Base-by-base conservation (phyloP, 2,329 filamentous ascomycete genomes). In the Diplodia mutila region DNA sequence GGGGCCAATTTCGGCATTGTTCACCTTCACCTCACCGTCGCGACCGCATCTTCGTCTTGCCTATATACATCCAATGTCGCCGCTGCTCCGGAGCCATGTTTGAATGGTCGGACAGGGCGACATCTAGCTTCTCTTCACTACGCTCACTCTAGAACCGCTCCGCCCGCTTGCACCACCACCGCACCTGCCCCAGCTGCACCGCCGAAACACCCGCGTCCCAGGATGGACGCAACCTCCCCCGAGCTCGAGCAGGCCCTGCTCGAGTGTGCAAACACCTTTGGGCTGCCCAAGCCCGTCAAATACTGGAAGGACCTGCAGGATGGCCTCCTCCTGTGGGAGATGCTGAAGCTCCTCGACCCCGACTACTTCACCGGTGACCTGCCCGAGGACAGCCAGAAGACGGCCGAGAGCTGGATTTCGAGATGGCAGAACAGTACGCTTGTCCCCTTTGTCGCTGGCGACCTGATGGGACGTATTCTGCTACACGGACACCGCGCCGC, bases 321-420 rank as follows among this genome's bases (percentile, higher is more conserved):
- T 72, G 83, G 83, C 68, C 77, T 78, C 68, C 73, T 79, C 23
- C 77, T 85, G 18, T 85, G 83, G 83, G 75, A 78, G 61, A 83
- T 84, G 51, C 76, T 85, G 63, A 74, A 76, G 70, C 79, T 83
- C 68, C 78, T 84, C 69, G 83, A 85, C 70, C 72, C 78, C 61
- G 77, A 79, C 29, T 84, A 84, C 77, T 85, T 85, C 73, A 75
- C 77, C 63, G 81, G 80, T 64, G 74, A 74, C n/a, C 80, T 85
- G 12, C 83, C 83, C 23, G 82, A 84, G 68, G 75, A 75, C 61
- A 75, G 80, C 68, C 77, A 80, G 59, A 78, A 77, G 55, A 73
- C 78, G n/a, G 75, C 75, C 34, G 80, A 81, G 70, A 82, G 83
- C 69, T 85, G 83, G 83, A 84, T 84, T 61, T 79, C 81, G 55